Evolutionary conservation across 2,329 filamentous ascomycete species (phyloP), one percentile per base, ranked within the genome.

Genomic region (Amylocarpus encephaloides): DNA sequence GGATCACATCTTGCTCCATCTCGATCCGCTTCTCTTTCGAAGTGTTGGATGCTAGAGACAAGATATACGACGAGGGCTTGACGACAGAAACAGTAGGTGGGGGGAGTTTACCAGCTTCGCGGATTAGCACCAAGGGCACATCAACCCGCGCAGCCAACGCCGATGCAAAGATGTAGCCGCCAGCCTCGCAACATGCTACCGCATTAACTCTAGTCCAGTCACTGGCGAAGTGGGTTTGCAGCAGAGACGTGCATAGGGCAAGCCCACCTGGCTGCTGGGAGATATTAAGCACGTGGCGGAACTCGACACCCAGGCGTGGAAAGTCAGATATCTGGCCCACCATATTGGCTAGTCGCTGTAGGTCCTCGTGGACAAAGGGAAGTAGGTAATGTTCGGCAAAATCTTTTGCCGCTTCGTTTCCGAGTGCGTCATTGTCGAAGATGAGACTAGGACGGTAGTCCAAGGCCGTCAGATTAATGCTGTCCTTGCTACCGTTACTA

Each of bases 271-370:
- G 70, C 42, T 74, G 71, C 62, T 82, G 72, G 22, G 69, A 55
- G 51, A 84, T 79, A 57, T 68, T 68, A 41, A 85, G 75, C 1
- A 84, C 71, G 51, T 84, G 77, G 43, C 73, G 77, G 61, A 83
- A 84, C 3, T 73, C 59, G 56, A 82, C 73, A 15, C 68, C 73
- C 0, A 51, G 63, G 3, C 66, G 66, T 56, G 80, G 79, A 62
- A 79, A 82, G 62, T 75, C 58, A 19, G 72, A 68, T 33, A 77
- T 59, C 5, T 52, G 15, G 29, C 66, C 69, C 12, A 81, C 73
- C 77, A 83, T 80, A 26, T 64, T 49, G 22, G 66, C 64, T 1
- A 85, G 68, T 47, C 61, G 66, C 46, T 71, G 60, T 13, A 81
- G 53, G 43, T 77, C 70, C 1, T 70, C 52, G 51, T 75, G 55